These are phyloP conservation scores for Strigomonas culicis DNA, from an alignment of 208 protist species.

Conservation along the genomic window DNA sequence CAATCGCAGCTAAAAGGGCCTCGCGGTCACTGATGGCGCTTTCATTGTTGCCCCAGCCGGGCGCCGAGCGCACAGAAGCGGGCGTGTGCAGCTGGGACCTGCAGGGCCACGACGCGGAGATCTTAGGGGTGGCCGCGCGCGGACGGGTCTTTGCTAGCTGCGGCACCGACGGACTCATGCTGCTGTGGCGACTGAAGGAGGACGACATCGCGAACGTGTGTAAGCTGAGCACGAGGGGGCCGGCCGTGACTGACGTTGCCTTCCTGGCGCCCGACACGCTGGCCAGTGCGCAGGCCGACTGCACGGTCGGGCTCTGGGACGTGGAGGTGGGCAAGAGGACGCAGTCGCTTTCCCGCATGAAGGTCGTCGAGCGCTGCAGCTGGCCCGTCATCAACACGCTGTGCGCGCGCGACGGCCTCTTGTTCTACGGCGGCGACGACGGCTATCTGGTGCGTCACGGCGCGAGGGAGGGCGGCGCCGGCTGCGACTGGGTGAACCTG, in stretches of 20 bases:
- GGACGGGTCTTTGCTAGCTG: constrained; percentile 56
- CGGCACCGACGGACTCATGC: constrained; percentile 37
- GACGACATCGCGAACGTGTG: constrained; percentile 43
- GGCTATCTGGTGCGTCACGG: constrained; percentile 61
- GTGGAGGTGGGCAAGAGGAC: constrained; percentile 40
- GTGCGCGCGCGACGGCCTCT: constrained; percentile 14
- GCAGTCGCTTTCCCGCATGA: constrained; percentile 26
- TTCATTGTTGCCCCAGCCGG: background rate
- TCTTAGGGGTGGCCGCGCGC: constrained; percentile 35
- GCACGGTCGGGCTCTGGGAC: constrained; percentile 55
- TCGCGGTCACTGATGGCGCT: background rate
- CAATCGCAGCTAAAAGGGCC: too few relatives aligned
- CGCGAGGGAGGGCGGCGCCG: constrained; percentile 16
- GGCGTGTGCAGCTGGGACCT: constrained; percentile 35
- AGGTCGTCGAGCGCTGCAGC: constrained; percentile 27
- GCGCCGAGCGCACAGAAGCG: background rate
- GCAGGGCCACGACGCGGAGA: constrained; percentile 55
- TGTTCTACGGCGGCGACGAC: constrained; percentile 71
- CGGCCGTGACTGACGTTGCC: constrained; percentile 44
- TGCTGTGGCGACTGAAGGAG: constrained; percentile 49
- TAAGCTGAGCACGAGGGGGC: constrained; percentile 47
- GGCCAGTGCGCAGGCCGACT: constrained; percentile 67
- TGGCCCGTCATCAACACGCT: constrained; percentile 85
- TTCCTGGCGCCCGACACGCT: constrained; percentile 40
- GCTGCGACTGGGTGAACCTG: constrained; percentile 24